Conservation (phyloP, 2,329 filamentous ascomycete species). For the Pseudocercospora cruenta region DNA sequence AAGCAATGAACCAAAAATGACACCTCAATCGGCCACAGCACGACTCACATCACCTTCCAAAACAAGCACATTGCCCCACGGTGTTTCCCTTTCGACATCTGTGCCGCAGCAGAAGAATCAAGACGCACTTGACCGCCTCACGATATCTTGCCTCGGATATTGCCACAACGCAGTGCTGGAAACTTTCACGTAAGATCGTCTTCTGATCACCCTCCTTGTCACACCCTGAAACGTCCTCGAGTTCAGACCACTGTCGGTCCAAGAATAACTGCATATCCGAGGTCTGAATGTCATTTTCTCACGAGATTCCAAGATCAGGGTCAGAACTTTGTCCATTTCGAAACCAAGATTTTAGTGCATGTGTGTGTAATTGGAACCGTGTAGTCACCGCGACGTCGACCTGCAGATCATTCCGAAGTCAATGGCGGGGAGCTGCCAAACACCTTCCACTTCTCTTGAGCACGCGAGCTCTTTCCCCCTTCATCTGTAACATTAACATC, state of each 20-base stretch:
- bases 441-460: background rate
- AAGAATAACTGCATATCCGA: background rate
- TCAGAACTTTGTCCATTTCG: background rate
- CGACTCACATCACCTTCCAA: background rate
- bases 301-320: background rate
- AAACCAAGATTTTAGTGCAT: background rate
- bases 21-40: background rate
- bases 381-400: conserved; percentile 28
- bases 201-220: background rate
- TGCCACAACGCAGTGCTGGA: background rate
- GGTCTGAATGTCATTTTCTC: background rate
- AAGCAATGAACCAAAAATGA: conserved; percentile 19
- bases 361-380: background rate
- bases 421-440: conserved; percentile 13
- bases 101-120: background rate
- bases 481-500: background rate
- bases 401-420: conserved; percentile 18
- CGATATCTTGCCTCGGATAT: background rate
- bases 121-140: background rate
- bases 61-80: background rate
- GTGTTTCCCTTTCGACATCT: background rate
- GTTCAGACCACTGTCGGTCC: background rate
- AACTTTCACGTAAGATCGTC: background rate
- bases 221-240: background rate
- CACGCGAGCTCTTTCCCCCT: conserved; percentile 26